Base-by-base conservation (phyloP, 78 protist genomes). In the Tieghemostelium lacteum region DNA sequence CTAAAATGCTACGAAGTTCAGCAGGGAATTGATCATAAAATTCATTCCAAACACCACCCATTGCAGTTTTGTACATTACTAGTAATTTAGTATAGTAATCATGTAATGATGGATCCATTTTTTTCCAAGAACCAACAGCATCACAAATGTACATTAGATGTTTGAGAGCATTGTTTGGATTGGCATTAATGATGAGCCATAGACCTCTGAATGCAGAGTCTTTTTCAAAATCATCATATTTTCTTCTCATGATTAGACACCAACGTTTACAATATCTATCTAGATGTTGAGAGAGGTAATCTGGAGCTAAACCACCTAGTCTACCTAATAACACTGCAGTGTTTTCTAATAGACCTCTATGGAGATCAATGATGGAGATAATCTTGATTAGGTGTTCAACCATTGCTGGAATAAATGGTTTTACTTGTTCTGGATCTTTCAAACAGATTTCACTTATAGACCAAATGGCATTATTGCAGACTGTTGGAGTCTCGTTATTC, bases 381-480 rank as follows among this genome's bases (percentile, higher is more conserved):
- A 95, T 83, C 1, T 85, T 65, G 28, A 95, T 60, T 20, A 95
- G 50, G 52, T 80, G n/a, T 31, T 65, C 63, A 34, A 86, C 31
- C 3, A 92, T 63, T 1, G 19, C 37, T 2, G 33, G 39, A 8
- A 75, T 69, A 31, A 33, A 92, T 16, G 97, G 93, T 24, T 52
- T 39, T 29, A 95, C 75, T 12, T 67, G 86, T 0, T 20, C 50
- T 5, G 94, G 85, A 42, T 89, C 61, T 58, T 73, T 36, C 16
- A 94, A 40, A 20, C 94, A 73, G 36, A 97, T 57, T 72, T 96
- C 98, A 12, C 98, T 97, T 19, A 96, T 2, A 3, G 97, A 95
- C 98, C 98, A 97, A 67, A 75, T 24, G 17, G 98, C 97, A 67
- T 97, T 97, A 89, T 94, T 95, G 88, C 97, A 95, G 22, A 88